These are phyloP conservation scores for Hyaloperonospora brassicae DNA, from an alignment of 352 stramenopile species.

Conservation along the genomic window DNA sequence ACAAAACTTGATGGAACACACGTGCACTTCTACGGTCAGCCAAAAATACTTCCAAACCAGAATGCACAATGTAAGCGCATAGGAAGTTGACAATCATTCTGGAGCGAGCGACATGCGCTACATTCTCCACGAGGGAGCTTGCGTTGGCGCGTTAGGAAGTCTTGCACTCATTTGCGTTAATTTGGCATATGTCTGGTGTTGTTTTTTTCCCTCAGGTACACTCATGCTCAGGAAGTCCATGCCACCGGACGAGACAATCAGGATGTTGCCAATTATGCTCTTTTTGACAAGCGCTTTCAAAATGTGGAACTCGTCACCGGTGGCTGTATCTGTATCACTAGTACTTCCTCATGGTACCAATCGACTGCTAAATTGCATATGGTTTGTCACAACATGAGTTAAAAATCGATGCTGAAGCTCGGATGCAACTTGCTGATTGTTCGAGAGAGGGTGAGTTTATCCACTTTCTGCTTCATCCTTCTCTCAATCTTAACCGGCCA, in stretches of 20 bases:
- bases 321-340: neutral
- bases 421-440: neutral
- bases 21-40: too few species aligned
- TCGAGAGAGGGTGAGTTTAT: neutral
- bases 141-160: too few species aligned
- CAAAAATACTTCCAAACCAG: too few species aligned
- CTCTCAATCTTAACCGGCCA: neutral
- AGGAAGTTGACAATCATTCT: too few species aligned
- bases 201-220: too few species aligned
- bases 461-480: neutral
- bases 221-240: neutral
- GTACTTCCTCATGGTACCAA: neutral
- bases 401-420: neutral
- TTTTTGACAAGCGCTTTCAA: neutral
- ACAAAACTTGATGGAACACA: too few species aligned
- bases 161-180: too few species aligned
- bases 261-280: conserved; percentile 4
- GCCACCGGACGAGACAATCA: neutral
- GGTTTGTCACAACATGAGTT: neutral
- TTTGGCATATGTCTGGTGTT: too few species aligned
- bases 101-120: too few species aligned
- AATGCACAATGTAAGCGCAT: too few species aligned
- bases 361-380: neutral
- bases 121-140: too few species aligned
- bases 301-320: neutral